A percentile compares a stretch with the other conserved stretches of the same genome.
These are phyloP conservation scores for Trichoderma sp. DNA, from an alignment of 2,329 filamentous ascomycete genomes.

Conservation along the genomic window DNA sequence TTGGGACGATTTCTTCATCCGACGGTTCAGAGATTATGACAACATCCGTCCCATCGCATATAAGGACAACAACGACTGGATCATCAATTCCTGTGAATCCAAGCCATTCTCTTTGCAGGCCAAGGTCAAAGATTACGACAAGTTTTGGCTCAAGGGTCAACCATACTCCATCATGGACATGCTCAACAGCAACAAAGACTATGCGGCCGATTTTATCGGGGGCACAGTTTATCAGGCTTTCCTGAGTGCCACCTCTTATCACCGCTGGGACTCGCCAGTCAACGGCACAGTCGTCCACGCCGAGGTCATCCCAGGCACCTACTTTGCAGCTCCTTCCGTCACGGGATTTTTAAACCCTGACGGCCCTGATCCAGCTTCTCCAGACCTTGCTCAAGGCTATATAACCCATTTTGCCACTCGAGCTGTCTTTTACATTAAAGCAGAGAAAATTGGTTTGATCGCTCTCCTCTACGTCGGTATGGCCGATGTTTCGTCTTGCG, in stretches of 20 bases:
- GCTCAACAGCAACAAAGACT: constrained; percentile 48
- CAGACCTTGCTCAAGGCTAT: constrained; percentile 54
- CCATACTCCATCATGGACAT: constrained; percentile 61
- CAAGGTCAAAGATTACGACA: constrained; percentile 51
- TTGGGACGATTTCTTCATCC: constrained; percentile 64
- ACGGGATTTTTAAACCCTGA: constrained; percentile 19
- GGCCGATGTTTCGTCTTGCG: constrained; percentile 67
- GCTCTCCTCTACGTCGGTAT: constrained; percentile 65
- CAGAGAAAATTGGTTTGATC: constrained; percentile 64
- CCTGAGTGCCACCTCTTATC: constrained; percentile 60
- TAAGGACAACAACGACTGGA: constrained; percentile 35
- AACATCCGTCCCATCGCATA: constrained; percentile 50
- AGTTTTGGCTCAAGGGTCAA: constrained; percentile 65
- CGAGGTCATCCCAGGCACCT: constrained; percentile 56
- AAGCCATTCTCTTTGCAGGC: constrained; percentile 47
- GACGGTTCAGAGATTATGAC: constrained; percentile 40
- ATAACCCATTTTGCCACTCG: constrained; percentile 61
- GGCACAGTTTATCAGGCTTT: constrained; percentile 67
- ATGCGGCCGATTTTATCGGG: constrained; percentile 48
- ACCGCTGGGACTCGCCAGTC: constrained; percentile 65
- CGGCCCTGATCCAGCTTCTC: constrained; percentile 22
- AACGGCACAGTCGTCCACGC: constrained; percentile 53
- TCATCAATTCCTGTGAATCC: constrained; percentile 61
- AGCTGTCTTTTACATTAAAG: constrained; percentile 64
- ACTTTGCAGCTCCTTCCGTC: constrained; percentile 52